Evolutionary conservation across 345 rosid genomes (phyloP).

Genomic region (Melaleuca alternifolia): DNA sequence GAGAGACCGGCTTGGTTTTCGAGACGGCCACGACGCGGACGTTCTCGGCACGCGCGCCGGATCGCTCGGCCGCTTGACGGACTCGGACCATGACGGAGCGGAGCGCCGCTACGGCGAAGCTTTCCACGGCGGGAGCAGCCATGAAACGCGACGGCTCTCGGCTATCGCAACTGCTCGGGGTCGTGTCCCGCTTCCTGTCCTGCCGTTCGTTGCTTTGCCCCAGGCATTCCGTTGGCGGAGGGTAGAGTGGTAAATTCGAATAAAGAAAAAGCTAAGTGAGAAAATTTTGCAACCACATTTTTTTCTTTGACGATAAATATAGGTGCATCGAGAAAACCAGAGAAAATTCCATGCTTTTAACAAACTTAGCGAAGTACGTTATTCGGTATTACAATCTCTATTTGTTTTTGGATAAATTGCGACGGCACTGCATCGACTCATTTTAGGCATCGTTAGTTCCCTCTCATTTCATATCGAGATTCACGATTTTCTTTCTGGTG

Average conservation of each 20-base stretch:
- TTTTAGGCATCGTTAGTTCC: not conserved
- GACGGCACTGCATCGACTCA: not conserved
- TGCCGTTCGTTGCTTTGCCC: not conserved
- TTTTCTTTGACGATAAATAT: not conserved
- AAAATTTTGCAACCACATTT: not conserved
- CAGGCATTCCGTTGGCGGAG: not conserved
- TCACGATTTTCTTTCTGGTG: no score
- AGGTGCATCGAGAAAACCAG: not conserved
- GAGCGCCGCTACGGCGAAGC: slow-evolving; percentile 48
- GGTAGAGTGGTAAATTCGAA: not conserved
- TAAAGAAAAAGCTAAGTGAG: not conserved
- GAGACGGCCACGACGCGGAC: slow-evolving; percentile 75
- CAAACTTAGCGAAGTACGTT: no score
- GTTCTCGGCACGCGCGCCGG: slow-evolving; percentile 35
- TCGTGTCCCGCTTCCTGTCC: not conserved
- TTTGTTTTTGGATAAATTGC: no score
- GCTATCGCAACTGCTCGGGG: not conserved
- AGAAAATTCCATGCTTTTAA: not conserved
- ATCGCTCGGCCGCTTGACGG: slow-evolving; percentile 55
- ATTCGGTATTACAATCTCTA: no score
- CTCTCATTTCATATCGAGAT: not conserved
- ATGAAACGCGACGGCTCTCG: slow-evolving; percentile 3
- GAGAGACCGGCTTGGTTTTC: slow-evolving; percentile 79
- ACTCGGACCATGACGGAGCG: slow-evolving; percentile 62
- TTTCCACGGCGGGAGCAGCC: slow-evolving; percentile 51